Evolutionary conservation across 1,139 yeast species (phyloP).

Genomic region (Chernovozyma sophiae-reginae): DNA sequence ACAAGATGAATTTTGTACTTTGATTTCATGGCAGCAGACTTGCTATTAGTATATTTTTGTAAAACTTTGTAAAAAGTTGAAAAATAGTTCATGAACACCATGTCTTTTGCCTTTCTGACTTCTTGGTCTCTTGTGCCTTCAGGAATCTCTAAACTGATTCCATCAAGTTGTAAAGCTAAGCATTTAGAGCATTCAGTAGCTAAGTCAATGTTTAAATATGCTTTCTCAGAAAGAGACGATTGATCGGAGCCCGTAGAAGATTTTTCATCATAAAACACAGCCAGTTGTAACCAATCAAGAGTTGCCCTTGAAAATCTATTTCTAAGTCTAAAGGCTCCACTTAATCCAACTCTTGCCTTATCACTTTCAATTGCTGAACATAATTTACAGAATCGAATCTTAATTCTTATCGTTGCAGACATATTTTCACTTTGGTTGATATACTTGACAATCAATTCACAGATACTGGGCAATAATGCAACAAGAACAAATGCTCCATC

Average conservation of each 20-base stretch:
- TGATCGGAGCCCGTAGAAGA: constrained; percentile 1
- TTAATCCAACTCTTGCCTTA: constrained; percentile 33
- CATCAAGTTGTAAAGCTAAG: constrained; percentile 50
- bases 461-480: constrained; percentile 30
- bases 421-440: constrained; percentile 30
- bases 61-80: constrained; percentile 66
- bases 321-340: constrained; percentile 57
- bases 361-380: constrained; percentile 46
- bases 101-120: constrained; percentile 52
- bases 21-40: constrained; percentile 19
- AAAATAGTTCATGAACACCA: constrained; percentile 69
- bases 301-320: constrained; percentile 57
- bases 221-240: constrained; percentile 33
- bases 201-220: constrained; percentile 57
- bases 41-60: constrained; percentile 49
- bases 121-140: constrained; percentile 58
- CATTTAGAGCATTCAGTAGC: constrained; percentile 64
- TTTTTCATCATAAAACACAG: constrained; percentile 32
- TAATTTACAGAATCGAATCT: constrained; percentile 57
- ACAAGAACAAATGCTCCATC: constrained; percentile 38
- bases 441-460: constrained; percentile 28
- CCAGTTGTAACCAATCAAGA: constrained; percentile 66
- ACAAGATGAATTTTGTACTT: constrained; percentile 54
- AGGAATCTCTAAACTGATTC: constrained; percentile 58
- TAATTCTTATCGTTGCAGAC: constrained; percentile 43